These are phyloP conservation scores for Zalaria sp. DNA, from an alignment of 2,329 filamentous ascomycete species.

Conservation along the genomic window DNA sequence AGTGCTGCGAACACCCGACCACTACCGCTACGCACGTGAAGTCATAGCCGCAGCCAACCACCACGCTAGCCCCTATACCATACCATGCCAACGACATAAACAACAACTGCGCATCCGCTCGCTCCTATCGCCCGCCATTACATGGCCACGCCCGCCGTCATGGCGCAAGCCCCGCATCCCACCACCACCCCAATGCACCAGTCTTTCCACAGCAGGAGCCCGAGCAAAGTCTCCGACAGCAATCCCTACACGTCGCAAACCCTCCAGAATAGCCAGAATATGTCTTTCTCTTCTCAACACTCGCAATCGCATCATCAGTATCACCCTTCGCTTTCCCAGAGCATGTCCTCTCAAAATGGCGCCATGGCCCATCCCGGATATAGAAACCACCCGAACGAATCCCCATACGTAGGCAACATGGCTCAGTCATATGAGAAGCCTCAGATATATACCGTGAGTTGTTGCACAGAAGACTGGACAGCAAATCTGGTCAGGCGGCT, in stretches of 20 bases:
- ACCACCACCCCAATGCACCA: neutral
- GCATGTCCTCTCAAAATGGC: neutral
- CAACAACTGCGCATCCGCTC: neutral
- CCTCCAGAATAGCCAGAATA: neutral
- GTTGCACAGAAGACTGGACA: neutral
- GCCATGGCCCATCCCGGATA: slow-evolving; percentile 1
- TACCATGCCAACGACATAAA: neutral
- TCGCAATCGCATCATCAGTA: neutral
- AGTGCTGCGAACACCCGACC: too few relatives aligned
- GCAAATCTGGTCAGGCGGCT: neutral
- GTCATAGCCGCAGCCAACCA: too few relatives aligned
- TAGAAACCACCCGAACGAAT: slow-evolving; percentile 2
- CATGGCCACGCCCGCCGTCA: neutral
- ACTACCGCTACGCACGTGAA: too few relatives aligned
- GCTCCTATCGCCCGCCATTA: neutral
- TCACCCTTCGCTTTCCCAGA: neutral
- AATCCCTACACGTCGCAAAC: neutral
- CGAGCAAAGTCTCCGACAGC: neutral
- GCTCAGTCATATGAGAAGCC: slow-evolving; percentile 19
- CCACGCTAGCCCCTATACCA: too few relatives aligned
- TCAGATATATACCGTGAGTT: slow-evolving; percentile 35
- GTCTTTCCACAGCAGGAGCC: neutral
- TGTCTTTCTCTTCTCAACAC: neutral
- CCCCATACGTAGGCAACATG: neutral
- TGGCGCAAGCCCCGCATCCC: neutral